Percentiles rank a stretch among this genome's conserved stretches.
phyloP scores from a whole-genome alignment of 345 rosid species.

The Salix caprea region DNA sequence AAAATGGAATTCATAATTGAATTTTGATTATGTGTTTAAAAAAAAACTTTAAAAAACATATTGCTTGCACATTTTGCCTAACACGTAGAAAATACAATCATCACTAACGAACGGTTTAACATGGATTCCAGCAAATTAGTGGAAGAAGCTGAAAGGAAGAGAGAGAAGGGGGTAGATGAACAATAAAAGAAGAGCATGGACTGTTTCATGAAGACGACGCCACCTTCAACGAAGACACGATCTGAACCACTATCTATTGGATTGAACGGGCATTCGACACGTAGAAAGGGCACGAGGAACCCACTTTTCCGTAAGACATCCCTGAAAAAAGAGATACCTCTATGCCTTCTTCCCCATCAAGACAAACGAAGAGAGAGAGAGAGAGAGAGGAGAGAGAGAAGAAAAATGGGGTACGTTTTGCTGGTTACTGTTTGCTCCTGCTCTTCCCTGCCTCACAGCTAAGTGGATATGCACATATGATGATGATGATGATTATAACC shows the following conservation, averaged over 20 bases:
- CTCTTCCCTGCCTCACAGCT: too few species aligned
- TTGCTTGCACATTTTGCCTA: background rate
- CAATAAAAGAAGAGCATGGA: background rate
- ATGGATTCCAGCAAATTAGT: background rate
- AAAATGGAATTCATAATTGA: too few species aligned
- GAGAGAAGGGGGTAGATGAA: too few species aligned
- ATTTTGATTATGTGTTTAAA: too few species aligned
- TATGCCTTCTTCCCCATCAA: background rate
- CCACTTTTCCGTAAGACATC: conserved; percentile 13
- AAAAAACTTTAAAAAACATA: too few species aligned
- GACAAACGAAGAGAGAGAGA: background rate
- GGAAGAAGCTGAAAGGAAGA: too few species aligned
- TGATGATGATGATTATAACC: conserved; percentile 15
- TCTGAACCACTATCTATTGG: conserved; percentile 27
- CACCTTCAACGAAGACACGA: conserved; percentile 17
- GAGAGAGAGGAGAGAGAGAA: background rate
- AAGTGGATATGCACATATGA: background rate
- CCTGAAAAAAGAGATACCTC: conserved; percentile 12
- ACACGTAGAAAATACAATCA: background rate
- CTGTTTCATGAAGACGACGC: conserved; percentile 16
- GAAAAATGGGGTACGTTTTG: background rate
- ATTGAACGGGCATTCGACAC: conserved; percentile 35
- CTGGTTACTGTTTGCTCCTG: too few species aligned
- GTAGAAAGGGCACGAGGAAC: conserved; percentile 26
- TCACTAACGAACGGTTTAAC: background rate